phyloP scores from a whole-genome alignment of 2,329 filamentous ascomycete genomes.

The Scedosporium minutisporum region DNA sequence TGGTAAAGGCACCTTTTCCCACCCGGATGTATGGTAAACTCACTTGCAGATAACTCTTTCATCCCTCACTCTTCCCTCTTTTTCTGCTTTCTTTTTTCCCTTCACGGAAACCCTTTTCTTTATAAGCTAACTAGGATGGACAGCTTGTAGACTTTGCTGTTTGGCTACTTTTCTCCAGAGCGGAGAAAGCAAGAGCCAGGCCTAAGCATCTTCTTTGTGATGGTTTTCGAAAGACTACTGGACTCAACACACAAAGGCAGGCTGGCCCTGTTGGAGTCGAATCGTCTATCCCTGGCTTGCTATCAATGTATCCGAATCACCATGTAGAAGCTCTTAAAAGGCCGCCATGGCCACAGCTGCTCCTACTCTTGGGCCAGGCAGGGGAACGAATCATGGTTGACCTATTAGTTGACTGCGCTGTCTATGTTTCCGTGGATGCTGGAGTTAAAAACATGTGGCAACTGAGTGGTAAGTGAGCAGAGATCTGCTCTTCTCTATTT shows the following conservation, averaged over 20 bases:
- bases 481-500: background rate
- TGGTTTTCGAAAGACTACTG: slow-evolving; percentile 51
- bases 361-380: slow-evolving; percentile 62
- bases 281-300: slow-evolving; percentile 55
- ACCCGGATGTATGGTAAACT: slow-evolving; percentile 48
- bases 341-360: slow-evolving; percentile 64
- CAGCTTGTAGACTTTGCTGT: slow-evolving; percentile 71
- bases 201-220: slow-evolving; percentile 74
- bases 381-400: slow-evolving; percentile 71
- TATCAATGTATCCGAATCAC: slow-evolving; percentile 55
- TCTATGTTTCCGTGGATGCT: slow-evolving; percentile 57
- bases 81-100: slow-evolving; percentile 5
- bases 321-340: slow-evolving; percentile 60
- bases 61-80: background rate
- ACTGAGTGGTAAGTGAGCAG: slow-evolving; percentile 54
- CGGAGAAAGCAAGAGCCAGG: slow-evolving; percentile 32
- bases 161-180: slow-evolving; percentile 62
- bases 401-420: slow-evolving; percentile 64
- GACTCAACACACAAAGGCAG: background rate
- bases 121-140: background rate
- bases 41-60: background rate
- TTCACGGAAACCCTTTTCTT: slow-evolving; percentile 2
- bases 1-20: slow-evolving; percentile 38
- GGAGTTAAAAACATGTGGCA: slow-evolving; percentile 64
- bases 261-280: slow-evolving; percentile 13